Conservation (phyloP, 371 early-diverging fungal genomes). For the Lichtheimia ramosa region DNA sequence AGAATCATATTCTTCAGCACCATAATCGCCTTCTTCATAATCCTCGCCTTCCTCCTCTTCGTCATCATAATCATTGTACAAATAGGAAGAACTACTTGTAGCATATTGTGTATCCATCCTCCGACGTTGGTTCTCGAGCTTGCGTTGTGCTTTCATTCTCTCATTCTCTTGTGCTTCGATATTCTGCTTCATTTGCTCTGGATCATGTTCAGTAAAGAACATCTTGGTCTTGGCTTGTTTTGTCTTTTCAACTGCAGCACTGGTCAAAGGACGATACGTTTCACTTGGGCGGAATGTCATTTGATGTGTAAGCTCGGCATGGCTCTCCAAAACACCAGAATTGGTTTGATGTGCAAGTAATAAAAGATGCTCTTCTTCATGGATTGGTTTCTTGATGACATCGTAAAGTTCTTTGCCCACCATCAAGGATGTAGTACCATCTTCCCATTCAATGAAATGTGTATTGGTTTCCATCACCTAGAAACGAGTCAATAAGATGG, state of each 20-base stretch:
- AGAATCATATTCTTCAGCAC: conserved; percentile 20
- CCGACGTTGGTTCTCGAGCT: conserved; percentile 40
- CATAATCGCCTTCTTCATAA: conserved; percentile 25
- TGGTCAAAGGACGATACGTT: conserved; percentile 69
- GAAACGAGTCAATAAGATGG: neutral
- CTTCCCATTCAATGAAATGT: conserved; percentile 82
- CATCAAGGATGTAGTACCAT: conserved; percentile 71
- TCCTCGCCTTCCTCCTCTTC: conserved; percentile 42
- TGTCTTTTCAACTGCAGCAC: conserved; percentile 65
- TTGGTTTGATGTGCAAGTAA: conserved; percentile 62
- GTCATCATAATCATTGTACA: conserved; percentile 30
- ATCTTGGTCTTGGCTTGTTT: conserved; percentile 67
- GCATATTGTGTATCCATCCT: conserved; percentile 42
- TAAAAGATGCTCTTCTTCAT: conserved; percentile 63
- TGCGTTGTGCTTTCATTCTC: conserved; percentile 45
- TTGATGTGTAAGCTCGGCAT: conserved; percentile 60
- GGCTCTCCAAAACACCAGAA: conserved; percentile 70
- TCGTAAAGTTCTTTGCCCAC: conserved; percentile 82
- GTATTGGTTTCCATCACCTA: conserved; percentile 74
- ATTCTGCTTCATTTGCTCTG: conserved; percentile 46
- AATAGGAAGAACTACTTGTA: conserved; percentile 24
- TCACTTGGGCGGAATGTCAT: conserved; percentile 74
- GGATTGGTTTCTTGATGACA: conserved; percentile 54
- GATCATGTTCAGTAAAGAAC: conserved; percentile 64
- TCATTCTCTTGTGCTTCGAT: conserved; percentile 42